Conservation (phyloP, 1,284 basidiomycete species). For the Chalciporus sp. region DNA sequence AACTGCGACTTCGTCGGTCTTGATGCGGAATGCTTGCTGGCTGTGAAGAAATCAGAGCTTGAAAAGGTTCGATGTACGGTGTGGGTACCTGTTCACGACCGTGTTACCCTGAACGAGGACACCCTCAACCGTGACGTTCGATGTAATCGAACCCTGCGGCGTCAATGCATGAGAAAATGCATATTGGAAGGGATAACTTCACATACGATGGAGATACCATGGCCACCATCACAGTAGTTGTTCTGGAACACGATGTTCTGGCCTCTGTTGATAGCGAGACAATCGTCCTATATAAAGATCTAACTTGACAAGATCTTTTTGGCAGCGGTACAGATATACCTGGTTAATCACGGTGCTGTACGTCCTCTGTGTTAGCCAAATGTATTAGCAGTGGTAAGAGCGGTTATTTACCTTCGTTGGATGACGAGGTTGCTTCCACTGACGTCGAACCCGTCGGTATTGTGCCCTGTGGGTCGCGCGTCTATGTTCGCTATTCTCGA, state of each 20-base stretch:
- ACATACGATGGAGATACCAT: slow-evolving; percentile 59
- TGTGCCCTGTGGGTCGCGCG: slow-evolving; percentile 37
- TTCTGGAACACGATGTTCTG: slow-evolving; percentile 55
- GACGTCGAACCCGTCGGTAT: slow-evolving; percentile 61
- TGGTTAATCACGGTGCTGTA: slow-evolving; percentile 34
- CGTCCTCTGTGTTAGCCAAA: background rate
- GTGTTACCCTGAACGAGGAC: slow-evolving; percentile 52
- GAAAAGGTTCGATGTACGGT: background rate
- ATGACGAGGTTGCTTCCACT: slow-evolving; percentile 47
- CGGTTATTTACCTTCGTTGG: slow-evolving; percentile 34
- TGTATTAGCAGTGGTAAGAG: background rate
- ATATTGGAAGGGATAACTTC: background rate
- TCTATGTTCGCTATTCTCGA: background rate
- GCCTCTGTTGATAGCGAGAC: slow-evolving; percentile 62
- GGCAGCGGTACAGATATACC: no score
- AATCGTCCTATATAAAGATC: slow-evolving; percentile 51
- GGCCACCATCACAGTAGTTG: slow-evolving; percentile 57
- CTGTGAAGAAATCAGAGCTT: slow-evolving; percentile 26
- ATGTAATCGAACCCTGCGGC: slow-evolving; percentile 52
- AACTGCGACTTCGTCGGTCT: slow-evolving; percentile 42
- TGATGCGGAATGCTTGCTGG: slow-evolving; percentile 49
- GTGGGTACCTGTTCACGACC: slow-evolving; percentile 42
- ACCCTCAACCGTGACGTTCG: slow-evolving; percentile 46
- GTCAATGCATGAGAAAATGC: background rate
- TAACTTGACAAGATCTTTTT: no score